Evolutionary conservation across 2,329 filamentous ascomycete species (phyloP).

Genomic region (Ambrosiella beaveri): DNA sequence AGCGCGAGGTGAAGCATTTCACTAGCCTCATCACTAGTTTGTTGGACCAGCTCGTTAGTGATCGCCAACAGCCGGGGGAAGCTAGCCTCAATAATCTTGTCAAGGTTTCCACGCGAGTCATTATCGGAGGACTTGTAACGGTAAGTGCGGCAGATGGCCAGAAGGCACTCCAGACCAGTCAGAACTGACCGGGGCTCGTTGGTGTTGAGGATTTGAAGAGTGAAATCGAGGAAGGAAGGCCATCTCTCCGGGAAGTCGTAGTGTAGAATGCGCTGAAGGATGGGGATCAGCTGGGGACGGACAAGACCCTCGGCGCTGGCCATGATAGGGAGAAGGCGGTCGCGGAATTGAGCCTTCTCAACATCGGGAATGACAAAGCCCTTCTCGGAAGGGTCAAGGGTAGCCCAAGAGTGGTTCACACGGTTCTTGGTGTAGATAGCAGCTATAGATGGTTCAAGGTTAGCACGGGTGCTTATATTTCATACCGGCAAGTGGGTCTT

Average conservation of each 20-base stretch:
- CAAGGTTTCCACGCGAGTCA: conserved; percentile 64
- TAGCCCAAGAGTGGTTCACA: conserved; percentile 80
- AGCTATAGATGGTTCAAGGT: conserved; percentile 34
- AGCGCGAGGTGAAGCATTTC: conserved; percentile 93
- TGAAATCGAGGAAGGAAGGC: conserved; percentile 89
- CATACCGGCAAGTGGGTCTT: neutral
- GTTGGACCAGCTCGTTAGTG: conserved; percentile 73
- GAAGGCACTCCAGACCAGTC: conserved; percentile 79
- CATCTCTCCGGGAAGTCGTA: conserved; percentile 88
- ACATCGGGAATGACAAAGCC: conserved; percentile 67
- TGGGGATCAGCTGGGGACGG: conserved; percentile 81
- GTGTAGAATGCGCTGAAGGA: conserved; percentile 89
- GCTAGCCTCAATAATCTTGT: conserved; percentile 79
- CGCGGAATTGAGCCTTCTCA: conserved; percentile 74
- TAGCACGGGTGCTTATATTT: neutral
- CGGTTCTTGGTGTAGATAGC: conserved; percentile 98
- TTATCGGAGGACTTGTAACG: conserved; percentile 74
- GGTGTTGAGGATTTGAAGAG: conserved; percentile 70
- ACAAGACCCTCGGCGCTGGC: conserved; percentile 64
- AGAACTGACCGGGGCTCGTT: conserved; percentile 78
- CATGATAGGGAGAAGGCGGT: conserved; percentile 76
- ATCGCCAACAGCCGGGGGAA: conserved; percentile 80
- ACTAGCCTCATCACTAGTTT: conserved; percentile 82
- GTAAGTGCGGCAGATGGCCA: conserved; percentile 91
- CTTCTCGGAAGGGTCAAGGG: conserved; percentile 50